Evolutionary conservation across 2,329 filamentous ascomycete genomes (phyloP).

Genomic region (Fusarium nodosum): DNA sequence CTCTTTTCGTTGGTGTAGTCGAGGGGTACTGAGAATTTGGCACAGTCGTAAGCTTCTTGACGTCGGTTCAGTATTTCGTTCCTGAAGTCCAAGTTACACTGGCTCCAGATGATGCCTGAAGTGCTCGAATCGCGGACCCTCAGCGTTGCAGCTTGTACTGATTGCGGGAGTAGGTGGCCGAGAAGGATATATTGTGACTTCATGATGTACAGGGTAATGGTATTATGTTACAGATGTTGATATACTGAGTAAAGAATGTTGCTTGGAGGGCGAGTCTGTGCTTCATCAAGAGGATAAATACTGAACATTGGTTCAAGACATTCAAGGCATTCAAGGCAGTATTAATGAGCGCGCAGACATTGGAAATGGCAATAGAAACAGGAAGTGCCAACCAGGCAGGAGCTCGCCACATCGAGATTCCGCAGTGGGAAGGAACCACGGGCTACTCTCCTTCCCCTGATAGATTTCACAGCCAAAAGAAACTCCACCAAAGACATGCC

Average conservation of each 20-base stretch:
- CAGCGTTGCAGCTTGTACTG: not conserved
- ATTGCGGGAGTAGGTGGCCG: not conserved
- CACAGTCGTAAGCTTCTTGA: slow-evolving; percentile 49
- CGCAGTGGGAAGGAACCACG: not conserved
- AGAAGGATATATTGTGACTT: not conserved
- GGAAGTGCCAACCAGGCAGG: not conserved
- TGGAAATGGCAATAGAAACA: not conserved
- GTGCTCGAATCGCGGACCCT: not conserved
- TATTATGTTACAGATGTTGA: not conserved
- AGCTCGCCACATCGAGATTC: not conserved
- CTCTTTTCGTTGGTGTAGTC: slow-evolving; percentile 54
- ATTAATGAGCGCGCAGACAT: not conserved
- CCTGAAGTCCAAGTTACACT: slow-evolving; percentile 17
- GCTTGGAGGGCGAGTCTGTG: not conserved
- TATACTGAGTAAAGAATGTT: not conserved
- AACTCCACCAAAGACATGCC: no score
- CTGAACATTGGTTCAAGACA: not conserved
- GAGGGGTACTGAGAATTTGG: slow-evolving; percentile 55
- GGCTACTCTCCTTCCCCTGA: not conserved
- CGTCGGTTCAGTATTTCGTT: not conserved
- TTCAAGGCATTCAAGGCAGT: no score
- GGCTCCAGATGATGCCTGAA: slow-evolving; percentile 5
- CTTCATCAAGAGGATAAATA: fast-evolving
- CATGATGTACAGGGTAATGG: slow-evolving; percentile 5
- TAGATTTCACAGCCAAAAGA: not conserved